Conservation (phyloP, 495 filamentous ascomycete species). For the Hypoxylon trugodes region DNA sequence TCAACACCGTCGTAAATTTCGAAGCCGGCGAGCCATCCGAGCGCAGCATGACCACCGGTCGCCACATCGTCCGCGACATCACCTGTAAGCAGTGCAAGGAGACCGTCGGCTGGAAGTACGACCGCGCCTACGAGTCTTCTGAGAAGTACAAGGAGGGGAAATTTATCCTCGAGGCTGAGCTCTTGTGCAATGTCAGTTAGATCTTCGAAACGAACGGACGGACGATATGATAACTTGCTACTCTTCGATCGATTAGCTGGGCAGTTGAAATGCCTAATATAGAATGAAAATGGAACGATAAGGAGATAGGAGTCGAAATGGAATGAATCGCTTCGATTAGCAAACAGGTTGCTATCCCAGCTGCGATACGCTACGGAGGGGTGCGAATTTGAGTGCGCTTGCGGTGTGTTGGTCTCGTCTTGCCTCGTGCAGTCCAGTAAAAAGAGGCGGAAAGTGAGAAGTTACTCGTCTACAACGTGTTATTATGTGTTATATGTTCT, state of each 20-base stretch:
- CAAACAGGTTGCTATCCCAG: too few relatives aligned
- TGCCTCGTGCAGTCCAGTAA: neutral
- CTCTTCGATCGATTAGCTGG: neutral
- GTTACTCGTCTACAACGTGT: neutral
- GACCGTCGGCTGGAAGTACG: constrained; percentile 98
- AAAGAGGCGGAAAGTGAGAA: neutral
- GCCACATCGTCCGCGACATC: constrained; percentile 94
- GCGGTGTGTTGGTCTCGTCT: neutral
- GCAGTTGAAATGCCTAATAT: neutral
- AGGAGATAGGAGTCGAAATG: neutral
- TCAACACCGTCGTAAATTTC: constrained; percentile 92
- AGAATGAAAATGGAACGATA: neutral
- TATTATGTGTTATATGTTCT: neutral
- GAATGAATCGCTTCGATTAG: too few relatives aligned
- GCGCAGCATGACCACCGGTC: constrained; percentile 98
- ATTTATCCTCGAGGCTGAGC: constrained; percentile 93
- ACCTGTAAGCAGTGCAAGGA: constrained; percentile 86
- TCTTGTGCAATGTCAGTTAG: constrained; percentile 79
- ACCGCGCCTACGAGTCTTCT: constrained; percentile 87
- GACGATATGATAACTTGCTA: too few relatives aligned
- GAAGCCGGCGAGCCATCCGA: constrained; percentile 80
- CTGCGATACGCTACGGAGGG: too few relatives aligned
- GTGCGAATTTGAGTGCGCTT: neutral
- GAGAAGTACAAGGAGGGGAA: constrained; percentile 99
- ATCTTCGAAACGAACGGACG: neutral